phyloP scores from a whole-genome alignment of 225 moss, liverwort and hornwort genomes.

The Bryoerythrophyllum caledonicum region DNA sequence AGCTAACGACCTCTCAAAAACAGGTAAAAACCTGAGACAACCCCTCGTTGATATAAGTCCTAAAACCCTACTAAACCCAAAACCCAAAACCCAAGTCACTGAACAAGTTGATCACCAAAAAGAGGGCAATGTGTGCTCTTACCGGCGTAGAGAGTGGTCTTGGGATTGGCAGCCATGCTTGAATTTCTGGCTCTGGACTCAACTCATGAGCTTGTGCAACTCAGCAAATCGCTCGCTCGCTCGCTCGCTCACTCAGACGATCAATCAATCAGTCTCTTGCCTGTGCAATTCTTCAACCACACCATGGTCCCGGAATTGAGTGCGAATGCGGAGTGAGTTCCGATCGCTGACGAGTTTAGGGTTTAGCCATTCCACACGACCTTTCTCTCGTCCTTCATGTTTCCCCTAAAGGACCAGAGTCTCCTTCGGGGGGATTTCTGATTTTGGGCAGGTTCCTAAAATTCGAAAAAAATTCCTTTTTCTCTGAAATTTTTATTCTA shows the following conservation, averaged over 20 bases:
- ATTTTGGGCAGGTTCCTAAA: too few relatives aligned
- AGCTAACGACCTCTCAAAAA: not conserved
- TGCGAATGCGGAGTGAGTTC: too few relatives aligned
- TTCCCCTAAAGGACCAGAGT: too few relatives aligned
- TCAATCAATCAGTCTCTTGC: too few relatives aligned
- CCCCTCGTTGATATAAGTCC: not conserved
- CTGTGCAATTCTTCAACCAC: too few relatives aligned
- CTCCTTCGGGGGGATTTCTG: too few relatives aligned
- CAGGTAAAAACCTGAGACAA: not conserved
- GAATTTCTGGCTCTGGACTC: slow-evolving; percentile 13
- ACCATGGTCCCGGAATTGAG: too few relatives aligned
- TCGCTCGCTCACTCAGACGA: not conserved
- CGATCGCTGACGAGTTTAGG: too few relatives aligned
- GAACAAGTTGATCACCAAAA: not conserved
- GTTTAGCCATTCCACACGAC: too few relatives aligned
- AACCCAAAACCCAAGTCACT: not conserved
- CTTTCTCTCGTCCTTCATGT: too few relatives aligned
- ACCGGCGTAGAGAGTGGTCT: slow-evolving; percentile 59
- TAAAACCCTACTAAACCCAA: not conserved
- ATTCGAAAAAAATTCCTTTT: too few relatives aligned
- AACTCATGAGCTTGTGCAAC: slow-evolving; percentile 23
- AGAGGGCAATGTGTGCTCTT: not conserved
- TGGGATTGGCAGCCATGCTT: slow-evolving; percentile 48
- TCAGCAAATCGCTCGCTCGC: not conserved
- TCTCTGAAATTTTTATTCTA: too few relatives aligned